Base-by-base conservation (phyloP, 2,329 filamentous ascomycete species). In the Mycosphaerella sp. region DNA sequence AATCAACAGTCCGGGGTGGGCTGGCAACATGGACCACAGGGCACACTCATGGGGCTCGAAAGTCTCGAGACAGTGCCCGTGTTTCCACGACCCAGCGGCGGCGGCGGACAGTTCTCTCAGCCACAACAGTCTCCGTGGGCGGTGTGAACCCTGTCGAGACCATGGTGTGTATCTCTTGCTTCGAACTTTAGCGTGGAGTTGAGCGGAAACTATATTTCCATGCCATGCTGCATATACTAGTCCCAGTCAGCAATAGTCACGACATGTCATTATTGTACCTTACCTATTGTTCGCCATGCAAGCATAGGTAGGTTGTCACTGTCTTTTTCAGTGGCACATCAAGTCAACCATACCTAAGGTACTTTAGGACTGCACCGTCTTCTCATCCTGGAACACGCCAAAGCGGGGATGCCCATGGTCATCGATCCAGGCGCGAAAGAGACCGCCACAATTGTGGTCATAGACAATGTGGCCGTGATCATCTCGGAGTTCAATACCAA, bases 1-100 rank as follows among this genome's bases (percentile, higher is more conserved):
- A 93, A 95, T 67, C 90, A 95, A 66, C 79, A 84, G 59, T 95
- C 90, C 0, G 91, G 92, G 0, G 79, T 88, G 70, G 89, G 89
- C 1, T 97, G 93, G 89, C 91, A 96, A 69, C 80, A 82, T 57
- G 70, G 69, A 3, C 83, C 85, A 61, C 82, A 88, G 66, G 81
- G 86, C 7, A 92, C 93, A 3, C 87, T 95, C 59, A 89, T 90
- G 3, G 81, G 81, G 1, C 68, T 93, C 51, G 88, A 96, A 67
- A 82, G 87, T 60, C 66, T 97, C 42, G 80, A 85, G 34, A 95
- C 91, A 0, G 78, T 89, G 29, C 85, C 85, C 0, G 82, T 97
- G 0, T 98, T 98, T 67, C 93, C 93, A 8, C 78, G 92, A 53
- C 89, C 89, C 1, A 83, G 80, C 14, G 74, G 77, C 26, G 26